Conservation (phyloP, 2,329 filamentous ascomycete genomes). For the Zymoseptoria ardabiliae region DNA sequence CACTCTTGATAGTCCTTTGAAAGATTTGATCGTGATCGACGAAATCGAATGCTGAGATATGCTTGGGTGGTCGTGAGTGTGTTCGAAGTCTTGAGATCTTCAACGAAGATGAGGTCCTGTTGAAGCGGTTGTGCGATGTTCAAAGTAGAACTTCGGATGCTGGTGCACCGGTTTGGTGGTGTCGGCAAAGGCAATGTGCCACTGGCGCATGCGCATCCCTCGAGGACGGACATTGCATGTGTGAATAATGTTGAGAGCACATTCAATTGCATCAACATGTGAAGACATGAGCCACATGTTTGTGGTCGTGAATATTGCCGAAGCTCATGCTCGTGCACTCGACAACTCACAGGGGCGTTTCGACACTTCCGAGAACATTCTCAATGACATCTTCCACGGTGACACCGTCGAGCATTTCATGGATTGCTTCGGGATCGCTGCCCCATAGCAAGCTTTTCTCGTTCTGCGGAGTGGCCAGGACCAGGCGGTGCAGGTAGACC, state of each 20-base stretch:
- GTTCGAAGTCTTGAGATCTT: background rate
- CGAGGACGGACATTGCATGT: background rate
- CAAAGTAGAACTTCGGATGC: background rate
- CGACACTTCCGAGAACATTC: slow-evolving; percentile 49
- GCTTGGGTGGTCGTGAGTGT: background rate
- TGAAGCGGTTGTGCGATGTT: background rate
- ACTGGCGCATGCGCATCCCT: background rate
- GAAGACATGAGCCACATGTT: background rate
- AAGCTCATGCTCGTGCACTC: background rate
- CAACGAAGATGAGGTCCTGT: background rate
- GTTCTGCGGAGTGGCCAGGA: slow-evolving; percentile 58
- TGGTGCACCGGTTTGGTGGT: background rate
- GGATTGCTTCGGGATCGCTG: slow-evolving; percentile 65
- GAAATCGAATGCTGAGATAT: background rate
- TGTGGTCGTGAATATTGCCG: background rate
- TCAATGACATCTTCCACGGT: slow-evolving; percentile 52
- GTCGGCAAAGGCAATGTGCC: background rate
- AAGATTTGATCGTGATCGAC: background rate
- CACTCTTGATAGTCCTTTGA: background rate
- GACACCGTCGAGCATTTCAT: slow-evolving; percentile 54
- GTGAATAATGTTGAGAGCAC: background rate
- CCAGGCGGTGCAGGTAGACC: slow-evolving; percentile 77
- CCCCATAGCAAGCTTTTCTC: slow-evolving; percentile 94
- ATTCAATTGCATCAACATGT: background rate
- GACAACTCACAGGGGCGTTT: slow-evolving; percentile 43